phyloP scores from a whole-genome alignment of 225 moss, liverwort and hornwort genomes.

The Anthoceros angustus region DNA sequence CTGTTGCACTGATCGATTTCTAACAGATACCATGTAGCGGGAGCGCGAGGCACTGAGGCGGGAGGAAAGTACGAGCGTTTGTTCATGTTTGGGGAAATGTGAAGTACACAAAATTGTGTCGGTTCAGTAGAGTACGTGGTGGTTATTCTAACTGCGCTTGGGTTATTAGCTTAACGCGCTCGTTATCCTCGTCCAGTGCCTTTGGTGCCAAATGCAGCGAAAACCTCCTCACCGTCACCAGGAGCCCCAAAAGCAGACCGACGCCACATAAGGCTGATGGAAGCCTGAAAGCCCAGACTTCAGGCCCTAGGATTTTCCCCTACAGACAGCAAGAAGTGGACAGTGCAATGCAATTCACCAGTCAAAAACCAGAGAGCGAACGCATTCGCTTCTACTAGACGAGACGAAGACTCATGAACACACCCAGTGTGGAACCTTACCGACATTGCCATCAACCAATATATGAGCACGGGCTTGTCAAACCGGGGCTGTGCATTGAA shows the following conservation, averaged over 20 bases:
- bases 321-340: conserved; percentile 5
- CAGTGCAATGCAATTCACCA: not conserved
- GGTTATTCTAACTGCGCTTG: no score
- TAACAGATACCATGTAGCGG: no score
- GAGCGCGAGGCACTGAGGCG: no score
- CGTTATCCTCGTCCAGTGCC: conserved; percentile 7
- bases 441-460: conserved; percentile 61
- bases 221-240: conserved; percentile 39
- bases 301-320: conserved; percentile 38
- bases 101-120: no score
- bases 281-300: conserved; percentile 41
- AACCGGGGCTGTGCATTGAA: conserved; percentile 53
- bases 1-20: no score
- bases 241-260: conserved; percentile 39
- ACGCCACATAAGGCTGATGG: conserved; percentile 43
- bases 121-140: no score
- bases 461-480: conserved; percentile 40
- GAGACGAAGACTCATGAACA: not conserved
- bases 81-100: no score
- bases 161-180: no score
- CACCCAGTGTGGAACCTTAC: conserved; percentile 10
- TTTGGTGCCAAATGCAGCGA: conserved; percentile 18
- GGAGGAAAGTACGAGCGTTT: no score
- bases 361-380: no score
- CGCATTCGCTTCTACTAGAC: not conserved